These are phyloP conservation scores for Aureobasidium mangrovei DNA, from an alignment of 2,329 filamentous ascomycete species.

Conservation along the genomic window DNA sequence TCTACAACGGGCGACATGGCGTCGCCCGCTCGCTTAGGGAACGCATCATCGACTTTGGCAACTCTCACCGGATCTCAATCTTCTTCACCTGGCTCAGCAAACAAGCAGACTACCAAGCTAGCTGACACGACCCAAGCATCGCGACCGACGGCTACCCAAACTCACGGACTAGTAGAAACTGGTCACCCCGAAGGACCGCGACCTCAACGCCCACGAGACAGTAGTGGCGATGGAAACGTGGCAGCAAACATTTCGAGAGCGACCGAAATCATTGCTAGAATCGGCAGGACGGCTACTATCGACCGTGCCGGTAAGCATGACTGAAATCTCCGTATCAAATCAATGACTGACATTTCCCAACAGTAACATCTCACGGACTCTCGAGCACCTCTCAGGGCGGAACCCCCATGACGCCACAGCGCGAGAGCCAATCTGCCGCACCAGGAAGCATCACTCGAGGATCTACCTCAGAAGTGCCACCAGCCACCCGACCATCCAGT, in stretches of 20 bases:
- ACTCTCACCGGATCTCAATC: constrained; percentile 5
- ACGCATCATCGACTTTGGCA: background rate
- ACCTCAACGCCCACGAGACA: background rate
- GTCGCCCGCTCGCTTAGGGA: constrained; percentile 3
- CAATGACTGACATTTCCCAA: background rate
- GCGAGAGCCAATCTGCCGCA: background rate
- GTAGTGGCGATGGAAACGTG: background rate
- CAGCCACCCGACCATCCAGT: constrained; percentile 1
- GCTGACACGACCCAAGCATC: background rate
- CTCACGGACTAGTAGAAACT: background rate
- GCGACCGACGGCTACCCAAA: background rate
- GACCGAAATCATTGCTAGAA: background rate
- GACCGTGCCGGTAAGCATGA: background rate
- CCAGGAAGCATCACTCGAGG: background rate
- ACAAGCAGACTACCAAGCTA: background rate
- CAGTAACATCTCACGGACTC: background rate
- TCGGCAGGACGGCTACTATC: background rate
- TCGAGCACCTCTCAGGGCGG: no score
- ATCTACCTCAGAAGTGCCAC: background rate
- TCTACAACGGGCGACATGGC: background rate
- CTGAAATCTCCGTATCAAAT: no score
- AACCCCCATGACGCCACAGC: no score
- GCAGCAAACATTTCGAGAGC: no score
- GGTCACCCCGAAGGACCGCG: background rate
- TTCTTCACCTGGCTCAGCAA: background rate